Evolutionary conservation across 2,329 filamentous ascomycete species (phyloP), one percentile per base, ranked within the genome.

Genomic region (Fusarium heterosporum): DNA sequence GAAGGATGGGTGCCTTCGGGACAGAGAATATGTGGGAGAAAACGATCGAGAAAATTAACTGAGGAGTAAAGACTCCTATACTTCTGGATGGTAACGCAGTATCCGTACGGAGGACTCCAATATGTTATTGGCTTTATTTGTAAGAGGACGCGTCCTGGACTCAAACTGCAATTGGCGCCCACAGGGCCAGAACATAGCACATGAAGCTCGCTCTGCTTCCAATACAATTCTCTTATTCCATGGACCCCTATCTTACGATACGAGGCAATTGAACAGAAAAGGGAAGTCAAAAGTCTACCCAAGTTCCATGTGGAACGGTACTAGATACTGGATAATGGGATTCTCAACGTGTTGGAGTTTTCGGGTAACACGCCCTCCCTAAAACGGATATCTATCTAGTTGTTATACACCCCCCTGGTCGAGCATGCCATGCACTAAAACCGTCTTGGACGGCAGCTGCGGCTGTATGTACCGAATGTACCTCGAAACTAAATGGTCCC

Each of bases 401-500:
- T 6, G 9, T 32, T n/a, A 16, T 6, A 56, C 60, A 4, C 64
- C 59, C 48, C 19, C 26, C 32, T 16, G n/a, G 34, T 36, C 29
- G n/a, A 17, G 62, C 54, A 54, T 47, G 53, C 59, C 53, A 47
- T 45, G 52, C 43, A 30, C 50, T 39, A 41, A 43, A 28, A 55
- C 28, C 14, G 39, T 39, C 38, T 52, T 50, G 40, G 28, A 59
- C 57, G 61, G 51, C 48, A 60, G 56, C 57, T 72, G 71, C 71
- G 71, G 71, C 69, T 73, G 67, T 69, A 71, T 62, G 71, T 73
- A 73, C 71, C 66, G 45, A 42, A 73, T 55, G 71, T 73, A 73
- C 67, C 70, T 67, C 48, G 39, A 54, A 50, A 47, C 50, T 42
- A 30, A 22, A 40, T 22, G 22, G 22, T 22, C 22, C 32, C 28